A percentile compares a stretch with the other conserved stretches of the same genome.
Conservation (phyloP, 163 green algal species). For the Scenedesmus sp. region DNA sequence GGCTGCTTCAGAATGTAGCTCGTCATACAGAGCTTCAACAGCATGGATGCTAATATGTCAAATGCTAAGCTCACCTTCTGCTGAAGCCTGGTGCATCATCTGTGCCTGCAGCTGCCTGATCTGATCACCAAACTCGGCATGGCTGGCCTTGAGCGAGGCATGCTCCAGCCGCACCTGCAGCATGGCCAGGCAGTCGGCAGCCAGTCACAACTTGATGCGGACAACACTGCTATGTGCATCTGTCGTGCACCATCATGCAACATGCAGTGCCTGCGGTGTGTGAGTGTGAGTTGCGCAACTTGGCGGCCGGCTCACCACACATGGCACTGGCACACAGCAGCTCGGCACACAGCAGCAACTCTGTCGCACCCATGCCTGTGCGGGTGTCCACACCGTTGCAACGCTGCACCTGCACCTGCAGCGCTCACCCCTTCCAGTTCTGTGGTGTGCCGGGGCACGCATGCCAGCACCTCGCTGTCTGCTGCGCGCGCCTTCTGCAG, state of each 20-base stretch:
- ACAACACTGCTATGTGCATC: background rate
- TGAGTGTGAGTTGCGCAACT: background rate
- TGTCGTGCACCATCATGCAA: background rate
- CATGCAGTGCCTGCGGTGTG: background rate
- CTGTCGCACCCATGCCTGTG: background rate
- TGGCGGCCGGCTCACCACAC: background rate
- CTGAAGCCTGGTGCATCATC: background rate
- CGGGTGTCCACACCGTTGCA: background rate
- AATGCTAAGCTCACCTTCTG: background rate
- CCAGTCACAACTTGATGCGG: background rate
- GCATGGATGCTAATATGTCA: background rate
- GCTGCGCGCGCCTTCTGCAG: background rate
- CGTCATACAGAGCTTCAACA: background rate
- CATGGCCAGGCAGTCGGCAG: background rate
- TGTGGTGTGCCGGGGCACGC: background rate
- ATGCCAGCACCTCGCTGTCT: background rate
- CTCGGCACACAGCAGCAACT: background rate
- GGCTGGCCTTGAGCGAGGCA: background rate
- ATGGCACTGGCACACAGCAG: background rate
- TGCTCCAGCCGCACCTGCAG: conserved; percentile 29
- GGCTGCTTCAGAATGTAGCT: background rate
- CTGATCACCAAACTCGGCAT: background rate
- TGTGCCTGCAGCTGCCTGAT: conserved; percentile 27
- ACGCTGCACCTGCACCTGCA: background rate
- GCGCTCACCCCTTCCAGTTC: background rate